Conservation (phyloP, 441 rosid genomes). For the Corymbia citriodora region DNA sequence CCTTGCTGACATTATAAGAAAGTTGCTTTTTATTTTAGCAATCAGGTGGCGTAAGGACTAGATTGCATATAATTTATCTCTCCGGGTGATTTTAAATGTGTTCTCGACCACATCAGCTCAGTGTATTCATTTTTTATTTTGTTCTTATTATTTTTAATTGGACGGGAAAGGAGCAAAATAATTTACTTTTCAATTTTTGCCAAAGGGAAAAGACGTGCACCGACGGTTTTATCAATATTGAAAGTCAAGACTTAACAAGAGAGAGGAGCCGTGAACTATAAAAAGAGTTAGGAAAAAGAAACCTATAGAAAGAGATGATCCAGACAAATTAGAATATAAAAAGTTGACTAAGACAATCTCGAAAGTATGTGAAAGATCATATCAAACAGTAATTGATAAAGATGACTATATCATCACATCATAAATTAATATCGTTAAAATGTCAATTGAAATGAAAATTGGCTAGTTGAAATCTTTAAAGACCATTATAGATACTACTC, state of each 20-base stretch:
- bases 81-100: neutral
- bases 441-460: neutral
- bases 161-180: neutral
- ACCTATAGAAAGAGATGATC: neutral
- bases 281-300: neutral
- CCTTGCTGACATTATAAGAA: neutral
- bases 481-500: neutral
- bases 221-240: neutral
- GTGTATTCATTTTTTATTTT: neutral
- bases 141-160: neutral
- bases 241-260: neutral
- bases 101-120: neutral
- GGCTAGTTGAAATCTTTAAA: neutral
- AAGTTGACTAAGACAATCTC: neutral
- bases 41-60: neutral
- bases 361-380: neutral
- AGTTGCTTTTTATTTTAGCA: neutral
- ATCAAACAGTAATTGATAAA: rapidly evolving
- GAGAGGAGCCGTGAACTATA: neutral
- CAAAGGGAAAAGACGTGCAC: neutral
- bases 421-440: neutral
- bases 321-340: neutral
- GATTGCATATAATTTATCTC: neutral
- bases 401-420: rapidly evolving
- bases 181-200: neutral